These are phyloP conservation scores for Leucoagaricus sp. DNA, from an alignment of 1,284 basidiomycete genomes.

Conservation along the genomic window DNA sequence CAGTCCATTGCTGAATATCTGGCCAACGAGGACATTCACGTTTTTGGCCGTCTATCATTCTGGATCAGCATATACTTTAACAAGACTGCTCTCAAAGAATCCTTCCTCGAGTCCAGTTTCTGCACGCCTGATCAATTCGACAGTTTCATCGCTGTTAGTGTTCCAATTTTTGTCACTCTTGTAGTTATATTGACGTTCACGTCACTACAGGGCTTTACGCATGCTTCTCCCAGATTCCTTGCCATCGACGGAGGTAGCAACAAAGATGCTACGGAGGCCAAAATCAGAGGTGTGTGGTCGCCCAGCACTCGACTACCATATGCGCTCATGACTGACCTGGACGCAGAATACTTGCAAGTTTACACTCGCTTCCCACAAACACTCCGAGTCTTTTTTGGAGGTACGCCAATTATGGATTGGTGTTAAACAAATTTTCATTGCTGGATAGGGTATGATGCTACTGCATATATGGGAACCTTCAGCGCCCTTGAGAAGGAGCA, in stretches of 20 bases:
- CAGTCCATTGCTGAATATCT: conserved; percentile 66
- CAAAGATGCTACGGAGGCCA: conserved; percentile 64
- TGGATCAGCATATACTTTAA: conserved; percentile 75
- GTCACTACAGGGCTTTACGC: conserved; percentile 59
- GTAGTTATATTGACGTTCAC: conserved; percentile 11
- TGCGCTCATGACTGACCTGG: conserved; percentile 2
- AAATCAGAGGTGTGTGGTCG: conserved; percentile 64
- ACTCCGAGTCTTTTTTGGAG: conserved; percentile 69
- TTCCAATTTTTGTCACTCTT: background rate
- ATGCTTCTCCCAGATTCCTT: conserved; percentile 67
- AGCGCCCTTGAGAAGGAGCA: conserved; percentile 58
- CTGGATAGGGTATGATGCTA: conserved; percentile 32
- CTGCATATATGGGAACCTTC: conserved; percentile 45
- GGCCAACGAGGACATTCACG: conserved; percentile 54
- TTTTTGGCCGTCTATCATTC: conserved; percentile 62
- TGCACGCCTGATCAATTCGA: conserved; percentile 69
- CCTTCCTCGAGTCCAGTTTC: conserved; percentile 49
- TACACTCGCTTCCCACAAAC: conserved; percentile 76
- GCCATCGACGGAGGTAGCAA: conserved; percentile 73
- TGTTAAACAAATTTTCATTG: conserved; percentile 7
- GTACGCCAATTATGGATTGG: conserved; percentile 35
- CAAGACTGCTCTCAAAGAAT: conserved; percentile 52
- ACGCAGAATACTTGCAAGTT: conserved; percentile 72
- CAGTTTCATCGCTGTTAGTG: conserved; percentile 51
- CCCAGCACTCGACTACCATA: background rate